phyloP scores from a whole-genome alignment of 352 stramenopile genomes.

The Globisporangium emineosum region DNA sequence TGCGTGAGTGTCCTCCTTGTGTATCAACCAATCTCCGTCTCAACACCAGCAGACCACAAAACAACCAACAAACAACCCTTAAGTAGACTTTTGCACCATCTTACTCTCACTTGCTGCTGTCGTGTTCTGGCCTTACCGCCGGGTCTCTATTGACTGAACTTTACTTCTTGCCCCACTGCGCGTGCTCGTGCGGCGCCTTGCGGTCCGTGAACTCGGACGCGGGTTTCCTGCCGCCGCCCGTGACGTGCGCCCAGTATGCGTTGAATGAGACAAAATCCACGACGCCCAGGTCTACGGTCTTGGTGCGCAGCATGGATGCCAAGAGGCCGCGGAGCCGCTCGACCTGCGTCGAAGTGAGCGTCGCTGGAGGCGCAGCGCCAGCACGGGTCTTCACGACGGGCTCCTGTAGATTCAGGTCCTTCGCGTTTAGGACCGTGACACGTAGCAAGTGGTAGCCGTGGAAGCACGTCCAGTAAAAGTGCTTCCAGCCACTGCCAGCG shows the following conservation, averaged over 20 bases:
- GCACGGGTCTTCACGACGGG: constrained; percentile 24
- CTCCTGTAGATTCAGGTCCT: constrained; percentile 55
- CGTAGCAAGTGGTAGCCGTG: constrained; percentile 67
- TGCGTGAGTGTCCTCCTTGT: background rate
- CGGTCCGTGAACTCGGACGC: constrained; percentile 77
- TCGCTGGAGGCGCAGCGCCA: constrained; percentile 26
- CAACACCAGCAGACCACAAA: background rate
- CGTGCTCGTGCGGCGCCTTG: constrained; percentile 84
- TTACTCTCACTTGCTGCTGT: background rate
- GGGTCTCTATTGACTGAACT: background rate
- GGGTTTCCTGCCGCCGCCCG: constrained; percentile 54
- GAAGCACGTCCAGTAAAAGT: constrained; percentile 68
- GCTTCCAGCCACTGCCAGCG: constrained; percentile 46
- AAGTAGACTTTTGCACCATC: constrained; percentile 6
- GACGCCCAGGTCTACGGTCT: constrained; percentile 61
- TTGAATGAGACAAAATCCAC: constrained; percentile 82
- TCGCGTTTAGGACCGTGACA: constrained; percentile 57
- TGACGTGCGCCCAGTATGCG: constrained; percentile 80
- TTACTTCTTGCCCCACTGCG: constrained; percentile 58
- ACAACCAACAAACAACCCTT: background rate
- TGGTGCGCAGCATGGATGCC: constrained; percentile 77
- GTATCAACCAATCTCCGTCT: background rate
- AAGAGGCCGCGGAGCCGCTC: constrained; percentile 63
- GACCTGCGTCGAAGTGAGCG: constrained; percentile 48
- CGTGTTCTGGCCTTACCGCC: background rate